phyloP scores from a whole-genome alignment of 2,329 filamentous ascomycete species.

The Fusarium sp. region DNA sequence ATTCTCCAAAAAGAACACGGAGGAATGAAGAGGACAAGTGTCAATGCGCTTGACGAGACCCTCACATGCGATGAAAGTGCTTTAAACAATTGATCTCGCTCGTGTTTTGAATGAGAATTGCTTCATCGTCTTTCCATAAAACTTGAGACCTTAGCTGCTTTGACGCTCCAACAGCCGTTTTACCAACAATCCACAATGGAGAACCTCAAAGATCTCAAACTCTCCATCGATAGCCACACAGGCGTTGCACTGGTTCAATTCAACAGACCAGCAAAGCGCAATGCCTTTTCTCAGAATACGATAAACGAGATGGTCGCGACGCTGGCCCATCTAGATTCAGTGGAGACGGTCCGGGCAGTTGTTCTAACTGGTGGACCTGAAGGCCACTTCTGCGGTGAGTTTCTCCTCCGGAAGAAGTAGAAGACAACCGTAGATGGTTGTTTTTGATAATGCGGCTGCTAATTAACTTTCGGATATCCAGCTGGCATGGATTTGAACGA shows the following conservation, averaged over 20 bases:
- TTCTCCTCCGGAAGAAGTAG: background rate
- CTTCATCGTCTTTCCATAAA: background rate
- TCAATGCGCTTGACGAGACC: background rate
- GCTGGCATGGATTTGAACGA: slow-evolving; percentile 35
- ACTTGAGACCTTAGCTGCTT: background rate
- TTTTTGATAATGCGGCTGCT: background rate
- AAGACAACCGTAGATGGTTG: background rate
- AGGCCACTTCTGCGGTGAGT: slow-evolving; percentile 35
- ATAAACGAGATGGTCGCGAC: slow-evolving; percentile 23
- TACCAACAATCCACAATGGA: slow-evolving; percentile 7
- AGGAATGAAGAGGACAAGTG: background rate
- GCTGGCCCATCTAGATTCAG: slow-evolving; percentile 19
- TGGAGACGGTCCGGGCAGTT: slow-evolving; percentile 10
- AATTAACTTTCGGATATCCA: background rate
- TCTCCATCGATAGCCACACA: background rate
- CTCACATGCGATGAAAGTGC: background rate
- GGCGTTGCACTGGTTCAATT: slow-evolving; percentile 28
- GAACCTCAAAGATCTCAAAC: slow-evolving; percentile 23
- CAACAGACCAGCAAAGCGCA: slow-evolving; percentile 33
- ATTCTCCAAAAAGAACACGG: background rate
- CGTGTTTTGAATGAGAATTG: background rate
- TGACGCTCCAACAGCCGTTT: background rate
- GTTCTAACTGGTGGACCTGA: slow-evolving; percentile 28
- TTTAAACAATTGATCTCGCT: slow-evolving; percentile 9
- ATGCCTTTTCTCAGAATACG: slow-evolving; percentile 30